phyloP scores from a whole-genome alignment of 2,329 filamentous ascomycete species.

The Lasiodiplodia citricola region DNA sequence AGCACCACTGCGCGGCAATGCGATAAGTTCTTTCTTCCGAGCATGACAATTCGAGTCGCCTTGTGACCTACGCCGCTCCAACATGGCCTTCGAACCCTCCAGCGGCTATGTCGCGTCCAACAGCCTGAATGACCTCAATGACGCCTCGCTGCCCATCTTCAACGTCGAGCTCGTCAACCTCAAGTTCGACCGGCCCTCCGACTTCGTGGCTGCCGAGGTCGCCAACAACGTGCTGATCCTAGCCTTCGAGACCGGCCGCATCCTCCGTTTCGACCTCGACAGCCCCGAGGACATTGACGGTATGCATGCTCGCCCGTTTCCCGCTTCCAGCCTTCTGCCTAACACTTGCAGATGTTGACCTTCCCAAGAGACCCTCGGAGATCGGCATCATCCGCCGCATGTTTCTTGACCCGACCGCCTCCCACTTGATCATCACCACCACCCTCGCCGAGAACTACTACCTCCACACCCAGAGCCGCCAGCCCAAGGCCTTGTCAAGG shows the following conservation, averaged over 20 bases:
- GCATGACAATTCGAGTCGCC: not conserved
- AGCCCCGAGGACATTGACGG: slow-evolving; percentile 90
- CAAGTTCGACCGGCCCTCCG: slow-evolving; percentile 90
- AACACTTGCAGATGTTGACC: slow-evolving; percentile 77
- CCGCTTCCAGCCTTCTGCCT: not conserved
- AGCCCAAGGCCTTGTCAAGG: slow-evolving; percentile 79
- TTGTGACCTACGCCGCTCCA: not conserved
- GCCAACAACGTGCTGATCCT: slow-evolving; percentile 96
- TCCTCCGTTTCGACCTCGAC: slow-evolving; percentile 92
- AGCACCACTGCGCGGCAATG: slow-evolving; percentile 1
- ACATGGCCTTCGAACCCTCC: slow-evolving; percentile 72
- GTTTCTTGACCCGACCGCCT: slow-evolving; percentile 97
- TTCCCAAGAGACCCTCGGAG: slow-evolving; percentile 91
- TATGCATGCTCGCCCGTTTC: slow-evolving; percentile 27
- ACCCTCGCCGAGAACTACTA: slow-evolving; percentile 96
- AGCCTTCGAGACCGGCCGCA: slow-evolving; percentile 88
- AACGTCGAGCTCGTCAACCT: slow-evolving; percentile 91
- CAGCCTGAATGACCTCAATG: slow-evolving; percentile 64
- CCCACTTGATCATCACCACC: slow-evolving; percentile 90
- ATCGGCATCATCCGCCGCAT: slow-evolving; percentile 91
- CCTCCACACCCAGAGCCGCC: slow-evolving; percentile 90
- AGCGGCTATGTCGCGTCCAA: slow-evolving; percentile 75
- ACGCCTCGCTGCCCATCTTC: slow-evolving; percentile 82
- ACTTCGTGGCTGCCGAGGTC: slow-evolving; percentile 95
- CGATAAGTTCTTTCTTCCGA: not conserved